phyloP scores from a whole-genome alignment of 2,329 filamentous ascomycete species.

The Phaeophleospora eucalypticola region DNA sequence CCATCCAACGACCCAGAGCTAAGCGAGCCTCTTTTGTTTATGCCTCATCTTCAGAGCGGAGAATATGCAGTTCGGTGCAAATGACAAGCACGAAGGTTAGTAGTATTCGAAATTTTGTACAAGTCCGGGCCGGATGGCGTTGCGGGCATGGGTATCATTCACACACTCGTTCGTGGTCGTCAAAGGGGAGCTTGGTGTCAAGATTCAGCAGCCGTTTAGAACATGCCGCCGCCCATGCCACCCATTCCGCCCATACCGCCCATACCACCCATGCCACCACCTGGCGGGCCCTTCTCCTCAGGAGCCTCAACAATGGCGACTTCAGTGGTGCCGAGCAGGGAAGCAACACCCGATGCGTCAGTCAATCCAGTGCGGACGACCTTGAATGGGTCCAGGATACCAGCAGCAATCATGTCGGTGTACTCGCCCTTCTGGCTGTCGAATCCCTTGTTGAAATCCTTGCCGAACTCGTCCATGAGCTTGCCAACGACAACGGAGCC shows the following conservation, averaged over 20 bases:
- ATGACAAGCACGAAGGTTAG: slow-evolving; percentile 10
- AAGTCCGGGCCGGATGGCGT: slow-evolving; percentile 4
- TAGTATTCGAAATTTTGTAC: slow-evolving; percentile 12
- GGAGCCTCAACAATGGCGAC: slow-evolving; percentile 95
- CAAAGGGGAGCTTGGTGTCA: neutral
- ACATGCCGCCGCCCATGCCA: slow-evolving; percentile 25
- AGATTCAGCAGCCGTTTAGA: slow-evolving; percentile 21
- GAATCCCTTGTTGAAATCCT: slow-evolving; percentile 97
- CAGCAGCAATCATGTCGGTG: slow-evolving; percentile 94
- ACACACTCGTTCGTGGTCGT: slow-evolving; percentile 7
- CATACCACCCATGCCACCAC: slow-evolving; percentile 48
- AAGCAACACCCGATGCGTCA: slow-evolving; percentile 93
- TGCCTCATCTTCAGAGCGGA: slow-evolving; percentile 10
- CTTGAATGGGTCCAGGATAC: slow-evolving; percentile 99
- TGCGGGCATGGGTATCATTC: slow-evolving; percentile 14
- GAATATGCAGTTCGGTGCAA: slow-evolving; percentile 9
- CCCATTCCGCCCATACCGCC: slow-evolving; percentile 62
- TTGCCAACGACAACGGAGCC: slow-evolving; percentile 96
- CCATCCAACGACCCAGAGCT: neutral
- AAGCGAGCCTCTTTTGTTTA: neutral
- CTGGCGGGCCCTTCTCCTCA: slow-evolving; percentile 74
- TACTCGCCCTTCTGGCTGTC: slow-evolving; percentile 97
- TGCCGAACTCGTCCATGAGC: slow-evolving; percentile 87
- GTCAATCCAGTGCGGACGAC: slow-evolving; percentile 94
- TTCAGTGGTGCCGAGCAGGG: slow-evolving; percentile 94